A percentile compares a stretch with the other conserved stretches of the same genome.
Conservation (phyloP, 2,329 filamentous ascomycete genomes). For the Fusarium torulosum region DNA sequence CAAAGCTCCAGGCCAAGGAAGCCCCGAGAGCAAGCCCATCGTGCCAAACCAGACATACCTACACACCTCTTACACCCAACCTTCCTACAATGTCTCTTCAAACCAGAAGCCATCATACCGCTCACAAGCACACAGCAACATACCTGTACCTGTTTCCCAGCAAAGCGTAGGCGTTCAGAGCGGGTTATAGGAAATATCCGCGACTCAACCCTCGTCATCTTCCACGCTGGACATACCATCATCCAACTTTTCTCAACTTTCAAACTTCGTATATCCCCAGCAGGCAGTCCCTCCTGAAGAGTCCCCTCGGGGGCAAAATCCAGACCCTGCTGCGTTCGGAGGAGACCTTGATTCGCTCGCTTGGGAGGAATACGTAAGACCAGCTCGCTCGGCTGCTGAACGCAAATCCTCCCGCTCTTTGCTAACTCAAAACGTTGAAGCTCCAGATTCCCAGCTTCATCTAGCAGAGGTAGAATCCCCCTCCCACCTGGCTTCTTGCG, state of each 20-base stretch:
- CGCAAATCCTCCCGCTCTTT: not conserved
- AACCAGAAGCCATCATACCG: not conserved
- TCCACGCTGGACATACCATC: not conserved
- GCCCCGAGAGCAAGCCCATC: not conserved
- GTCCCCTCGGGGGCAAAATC: not conserved
- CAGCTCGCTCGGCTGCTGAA: not conserved
- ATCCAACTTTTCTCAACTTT: not conserved
- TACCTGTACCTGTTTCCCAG: not conserved
- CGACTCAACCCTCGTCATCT: conserved; percentile 6
- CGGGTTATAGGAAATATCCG: conserved; percentile 26
- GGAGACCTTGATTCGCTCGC: not conserved
- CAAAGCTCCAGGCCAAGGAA: not conserved
- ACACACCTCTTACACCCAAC: not conserved
- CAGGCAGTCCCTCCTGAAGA: not conserved
- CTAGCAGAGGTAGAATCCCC: not conserved
- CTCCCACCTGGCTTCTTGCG: not conserved
- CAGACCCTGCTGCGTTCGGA: not conserved
- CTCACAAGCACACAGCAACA: not conserved
- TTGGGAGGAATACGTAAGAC: conserved; percentile 18
- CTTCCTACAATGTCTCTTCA: not conserved
- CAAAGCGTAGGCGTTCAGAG: conserved; percentile 1
- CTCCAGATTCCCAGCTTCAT: not conserved
- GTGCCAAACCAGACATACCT: not conserved
- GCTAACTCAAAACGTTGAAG: conserved; percentile 8
- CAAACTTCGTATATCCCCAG: conserved; percentile 1